A percentile compares a stretch with the other conserved stretches of the same genome.
Conservation (phyloP, 306 rosid genomes). For the Quillaja saponaria region DNA sequence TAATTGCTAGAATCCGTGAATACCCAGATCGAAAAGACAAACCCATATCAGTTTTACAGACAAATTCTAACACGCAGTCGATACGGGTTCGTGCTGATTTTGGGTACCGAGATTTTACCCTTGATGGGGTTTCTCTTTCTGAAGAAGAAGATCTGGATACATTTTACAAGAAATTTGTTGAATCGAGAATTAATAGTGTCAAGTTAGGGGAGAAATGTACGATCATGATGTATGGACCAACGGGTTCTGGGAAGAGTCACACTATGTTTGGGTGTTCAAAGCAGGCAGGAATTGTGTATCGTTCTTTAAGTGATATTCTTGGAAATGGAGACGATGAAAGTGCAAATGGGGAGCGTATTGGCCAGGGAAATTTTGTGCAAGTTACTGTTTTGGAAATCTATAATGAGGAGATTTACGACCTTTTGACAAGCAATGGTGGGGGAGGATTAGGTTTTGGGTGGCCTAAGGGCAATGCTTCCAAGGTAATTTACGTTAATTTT, state of each 20-base stretch:
- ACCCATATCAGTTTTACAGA: constrained; percentile 58
- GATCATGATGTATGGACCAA: constrained; percentile 96
- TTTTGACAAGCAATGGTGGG: constrained; percentile 67
- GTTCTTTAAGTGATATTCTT: constrained; percentile 81
- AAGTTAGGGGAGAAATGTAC: constrained; percentile 89
- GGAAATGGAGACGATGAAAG: constrained; percentile 56
- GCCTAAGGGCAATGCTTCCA: constrained; percentile 79
- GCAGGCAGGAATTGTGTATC: constrained; percentile 88
- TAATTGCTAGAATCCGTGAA: constrained; percentile 87
- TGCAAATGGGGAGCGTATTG: constrained; percentile 30
- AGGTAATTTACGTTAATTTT: constrained; percentile 49
- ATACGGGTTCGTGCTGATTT: constrained; percentile 84
- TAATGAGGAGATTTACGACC: constrained; percentile 93
- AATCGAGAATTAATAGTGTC: constrained; percentile 75
- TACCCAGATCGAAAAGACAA: constrained; percentile 77
- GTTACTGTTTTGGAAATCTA: constrained; percentile 94
- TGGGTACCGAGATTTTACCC: constrained; percentile 90
- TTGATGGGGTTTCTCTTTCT: constrained; percentile 87
- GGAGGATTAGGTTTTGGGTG: constrained; percentile 81
- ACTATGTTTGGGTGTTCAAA: constrained; percentile 90
- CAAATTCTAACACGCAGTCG: constrained; percentile 48
- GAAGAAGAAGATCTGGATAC: constrained; percentile 75
- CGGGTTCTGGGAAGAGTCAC: constrained; percentile 97
- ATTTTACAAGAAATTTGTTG: constrained; percentile 71
- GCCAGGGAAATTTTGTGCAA: constrained; percentile 77